Percentiles rank a stretch among this genome's conserved stretches.
Conservation (phyloP, 352 stramenopile genomes). For the Phytophthora sp. region DNA sequence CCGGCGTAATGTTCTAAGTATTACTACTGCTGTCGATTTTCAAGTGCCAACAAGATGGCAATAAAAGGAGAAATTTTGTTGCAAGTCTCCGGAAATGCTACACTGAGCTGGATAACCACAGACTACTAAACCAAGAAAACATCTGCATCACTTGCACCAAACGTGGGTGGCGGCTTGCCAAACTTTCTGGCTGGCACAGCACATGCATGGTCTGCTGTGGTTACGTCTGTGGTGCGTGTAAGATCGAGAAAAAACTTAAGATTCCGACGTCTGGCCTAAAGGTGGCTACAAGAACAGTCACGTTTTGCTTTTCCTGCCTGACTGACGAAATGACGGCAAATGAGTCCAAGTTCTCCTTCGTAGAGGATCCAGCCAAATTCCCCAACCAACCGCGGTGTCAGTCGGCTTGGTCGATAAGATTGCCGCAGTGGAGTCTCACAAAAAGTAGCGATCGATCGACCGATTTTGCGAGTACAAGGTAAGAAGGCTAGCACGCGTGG, state of each 20-base stretch:
- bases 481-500: no score
- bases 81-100: constrained; percentile 16
- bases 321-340: constrained; percentile 16
- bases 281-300: constrained; percentile 28
- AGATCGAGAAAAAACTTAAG: constrained; percentile 35
- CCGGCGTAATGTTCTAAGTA: no score
- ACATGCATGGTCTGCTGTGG: constrained; percentile 32
- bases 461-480: constrained; percentile 29
- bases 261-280: constrained; percentile 19
- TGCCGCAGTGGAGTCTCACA: constrained; percentile 14
- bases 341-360: constrained; percentile 15
- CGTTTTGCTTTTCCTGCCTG: constrained; percentile 41
- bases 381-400: background rate
- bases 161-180: constrained; percentile 11
- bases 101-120: constrained; percentile 11
- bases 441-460: background rate
- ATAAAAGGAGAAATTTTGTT: constrained; percentile 27
- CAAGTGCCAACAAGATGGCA: constrained; percentile 9
- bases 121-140: constrained; percentile 2
- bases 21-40: constrained; percentile 26
- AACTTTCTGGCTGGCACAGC: constrained; percentile 16
- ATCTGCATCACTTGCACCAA: constrained; percentile 29
- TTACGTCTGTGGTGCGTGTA: constrained; percentile 34
- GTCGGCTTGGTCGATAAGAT: constrained; percentile 16
- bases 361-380: constrained; percentile 3